Evolutionary conservation across 352 stramenopile genomes (phyloP), one percentile per base, ranked within the genome.

Genomic region (Pythium insidiosum): DNA sequence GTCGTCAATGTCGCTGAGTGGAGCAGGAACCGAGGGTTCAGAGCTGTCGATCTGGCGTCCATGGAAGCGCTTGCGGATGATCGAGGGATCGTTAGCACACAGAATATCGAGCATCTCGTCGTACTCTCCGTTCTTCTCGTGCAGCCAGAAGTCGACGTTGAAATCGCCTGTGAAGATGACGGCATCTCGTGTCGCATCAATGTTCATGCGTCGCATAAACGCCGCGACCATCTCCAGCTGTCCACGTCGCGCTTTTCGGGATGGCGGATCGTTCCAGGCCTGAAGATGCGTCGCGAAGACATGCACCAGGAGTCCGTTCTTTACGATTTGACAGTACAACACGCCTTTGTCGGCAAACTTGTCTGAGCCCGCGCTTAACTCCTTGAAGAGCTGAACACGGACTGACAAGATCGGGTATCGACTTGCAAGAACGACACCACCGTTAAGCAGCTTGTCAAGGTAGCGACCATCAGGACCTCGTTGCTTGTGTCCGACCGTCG

Each of bases 121-220:
- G 52, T 89, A 89, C 63, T 89, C 77, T 25, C 68, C 44, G 29
- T 81, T 82, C 5, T 64, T 69, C 50, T 70, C 69, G 58, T 86
- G 85, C 43, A 85, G 57, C 72, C 72, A 86, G 43, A 68, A 84
- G 58, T 88, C 68, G 37, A 89, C 73, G 43, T 89, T 89, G 46
- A 89, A 34, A 39, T 89, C 77, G 12, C 77, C 74, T 6, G 77
- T 61, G 38, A 82, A 68, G 23, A 87, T 24, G 35, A 89, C 72
- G 15, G 54, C 58, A 46, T 89, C 77, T 47, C 75, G 78, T 36
- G 48, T 42, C 13, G 63, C 42, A 23, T 87, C 72, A 39, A 89
- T 86, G 20, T 66, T 54, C 57, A 85, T 66, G 20, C 55, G 56
- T 6, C 48, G 46, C 58, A 80, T 79, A 18, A 87, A 75, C 34